phyloP scores from a whole-genome alignment of 2,329 filamentous ascomycete genomes.

The Hortaea sp. region DNA sequence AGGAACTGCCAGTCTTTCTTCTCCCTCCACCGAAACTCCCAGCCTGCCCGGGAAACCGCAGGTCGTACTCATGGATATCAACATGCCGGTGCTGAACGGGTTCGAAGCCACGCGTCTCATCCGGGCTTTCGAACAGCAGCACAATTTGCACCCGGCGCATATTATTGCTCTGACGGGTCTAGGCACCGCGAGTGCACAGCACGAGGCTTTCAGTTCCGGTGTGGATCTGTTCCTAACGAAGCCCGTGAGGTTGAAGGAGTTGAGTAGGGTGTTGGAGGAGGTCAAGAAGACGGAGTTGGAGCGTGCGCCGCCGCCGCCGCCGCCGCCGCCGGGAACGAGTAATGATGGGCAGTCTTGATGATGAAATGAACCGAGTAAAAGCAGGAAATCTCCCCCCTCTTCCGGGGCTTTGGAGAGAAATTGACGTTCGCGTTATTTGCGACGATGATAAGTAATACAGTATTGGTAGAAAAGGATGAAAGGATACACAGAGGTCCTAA shows the following conservation, averaged over 20 bases:
- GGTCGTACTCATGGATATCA: constrained; percentile 40
- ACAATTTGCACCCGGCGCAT: constrained; percentile 13
- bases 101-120: constrained; percentile 26
- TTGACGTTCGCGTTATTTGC: too few relatives aligned
- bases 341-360: too few relatives aligned
- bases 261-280: constrained; percentile 10
- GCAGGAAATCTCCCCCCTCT: too few relatives aligned
- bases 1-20: constrained; percentile 1
- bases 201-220: constrained; percentile 20
- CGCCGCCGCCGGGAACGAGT: too few relatives aligned
- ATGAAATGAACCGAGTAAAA: too few relatives aligned
- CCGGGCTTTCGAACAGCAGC: constrained; percentile 19
- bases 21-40: neutral
- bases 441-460: too few relatives aligned
- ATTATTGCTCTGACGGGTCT: constrained; percentile 25
- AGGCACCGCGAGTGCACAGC: constrained; percentile 19
- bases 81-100: constrained; percentile 24
- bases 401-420: too few relatives aligned
- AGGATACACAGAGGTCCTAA: too few relatives aligned
- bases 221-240: constrained; percentile 24
- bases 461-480: too few relatives aligned
- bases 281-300: neutral
- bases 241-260: constrained; percentile 28
- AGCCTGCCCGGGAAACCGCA: constrained; percentile 1
- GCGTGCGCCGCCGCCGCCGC: too few relatives aligned